Base-by-base conservation (phyloP, 2,329 filamentous ascomycete species). In the Penicillium sumatraense region DNA sequence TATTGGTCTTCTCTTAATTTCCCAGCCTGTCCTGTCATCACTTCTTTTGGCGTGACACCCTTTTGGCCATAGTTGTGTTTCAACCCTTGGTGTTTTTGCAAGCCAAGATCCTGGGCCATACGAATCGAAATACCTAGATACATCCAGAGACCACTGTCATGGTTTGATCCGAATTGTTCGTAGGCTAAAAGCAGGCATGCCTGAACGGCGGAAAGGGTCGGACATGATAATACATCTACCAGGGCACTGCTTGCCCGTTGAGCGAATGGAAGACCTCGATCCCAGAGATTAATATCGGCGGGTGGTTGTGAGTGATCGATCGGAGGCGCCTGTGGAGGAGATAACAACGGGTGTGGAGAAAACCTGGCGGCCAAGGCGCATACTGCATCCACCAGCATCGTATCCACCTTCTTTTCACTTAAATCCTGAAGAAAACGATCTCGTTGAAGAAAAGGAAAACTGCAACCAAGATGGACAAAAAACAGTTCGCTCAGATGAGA, bases 141-240 rank as follows among this genome's bases (percentile, higher is more conserved):
- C 91, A 96, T 96, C 91, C 92, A 96, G 6, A 96, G 74, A 0
- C 91, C 90, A 70, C 91, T 96, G 67, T 96, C 92, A 64, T 93
- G 90, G 61, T 91, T 90, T 10, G 90, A 89, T 1, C 91, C 92
- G 63, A 96, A 96, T 40, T 93, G 89, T 62, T 96, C 91, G 67
- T 96, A 96, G 0, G 91, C 91, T 75, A 96, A 84, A 24, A 96
- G 77, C 10, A 96, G 75, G 46, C 89, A 92, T 0, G 91, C 90
- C 65, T 96, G 92, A 0, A 95, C 90, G 9, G 90, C 91, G 21
- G 89, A 89, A 1, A 96, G 87, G 2, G 88, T 91, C 0, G 91
- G 91, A 58, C 89, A 95, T 0, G 90, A 85, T 59, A 96, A 92
- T 0, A 89, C 89, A 64, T 96, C 90, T 5, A 93, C 87, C 0